Percentiles rank a stretch among this genome's conserved stretches.
phyloP scores from a whole-genome alignment of 306 rosid genomes.

The Malus sieversii region DNA sequence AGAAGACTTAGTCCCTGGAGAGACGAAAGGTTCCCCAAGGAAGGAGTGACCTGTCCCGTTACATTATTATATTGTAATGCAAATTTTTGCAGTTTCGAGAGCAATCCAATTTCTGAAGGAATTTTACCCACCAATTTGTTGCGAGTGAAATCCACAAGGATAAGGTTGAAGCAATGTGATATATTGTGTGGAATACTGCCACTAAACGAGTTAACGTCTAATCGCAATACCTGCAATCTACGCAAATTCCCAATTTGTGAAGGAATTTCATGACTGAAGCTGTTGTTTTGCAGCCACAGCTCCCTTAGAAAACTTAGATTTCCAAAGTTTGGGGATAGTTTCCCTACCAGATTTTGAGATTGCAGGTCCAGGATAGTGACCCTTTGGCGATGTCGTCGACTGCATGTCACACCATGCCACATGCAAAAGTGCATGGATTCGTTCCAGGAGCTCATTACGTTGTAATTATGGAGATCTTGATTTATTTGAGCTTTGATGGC shows the following conservation, averaged over 20 bases:
- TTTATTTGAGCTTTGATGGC: not conserved
- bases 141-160: too few species aligned
- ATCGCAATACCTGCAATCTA: not conserved
- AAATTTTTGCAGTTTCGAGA: accelerated
- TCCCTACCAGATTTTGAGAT: not conserved
- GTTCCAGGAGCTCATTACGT: not conserved
- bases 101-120: not conserved
- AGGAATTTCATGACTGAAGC: not conserved
- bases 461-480: not conserved
- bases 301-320: not conserved
- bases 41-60: not conserved
- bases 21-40: not conserved
- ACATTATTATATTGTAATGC: accelerated
- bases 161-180: too few species aligned
- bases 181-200: too few species aligned
- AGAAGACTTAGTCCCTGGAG: not conserved
- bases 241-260: not conserved
- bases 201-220: not conserved
- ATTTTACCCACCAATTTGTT: not conserved
- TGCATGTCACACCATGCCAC: not conserved
- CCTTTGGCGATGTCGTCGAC: not conserved
- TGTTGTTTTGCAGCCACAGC: not conserved
- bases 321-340: not conserved
- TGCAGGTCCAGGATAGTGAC: not conserved
- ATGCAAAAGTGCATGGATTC: not conserved